Conservation (phyloP, 345 rosid genomes). For the Lumnitzera racemosa region DNA sequence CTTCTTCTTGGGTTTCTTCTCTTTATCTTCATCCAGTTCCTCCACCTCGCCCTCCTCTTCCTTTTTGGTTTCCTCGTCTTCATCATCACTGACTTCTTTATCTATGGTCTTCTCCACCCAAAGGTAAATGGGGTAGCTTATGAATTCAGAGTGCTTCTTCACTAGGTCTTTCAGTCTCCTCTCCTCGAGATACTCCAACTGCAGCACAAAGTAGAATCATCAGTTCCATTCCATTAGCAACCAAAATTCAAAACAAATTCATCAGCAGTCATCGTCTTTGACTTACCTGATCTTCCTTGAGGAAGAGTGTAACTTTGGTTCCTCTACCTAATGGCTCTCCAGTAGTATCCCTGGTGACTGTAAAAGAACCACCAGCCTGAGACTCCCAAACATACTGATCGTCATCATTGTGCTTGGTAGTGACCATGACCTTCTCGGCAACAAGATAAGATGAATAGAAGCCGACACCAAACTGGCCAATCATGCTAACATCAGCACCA, state of each 20-base stretch:
- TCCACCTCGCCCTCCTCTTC: constrained; percentile 44
- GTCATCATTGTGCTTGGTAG: constrained; percentile 46
- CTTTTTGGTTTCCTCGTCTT: constrained; percentile 44
- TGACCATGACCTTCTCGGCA: constrained; percentile 44
- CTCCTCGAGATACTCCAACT: constrained; percentile 49
- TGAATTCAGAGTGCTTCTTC: constrained; percentile 54
- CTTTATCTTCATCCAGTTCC: constrained; percentile 43
- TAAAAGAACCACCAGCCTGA: constrained; percentile 50
- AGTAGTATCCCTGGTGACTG: constrained; percentile 31
- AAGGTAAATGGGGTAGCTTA: constrained; percentile 47
- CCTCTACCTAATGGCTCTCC: constrained; percentile 56
- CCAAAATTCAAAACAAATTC: not conserved
- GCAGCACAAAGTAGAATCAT: not conserved
- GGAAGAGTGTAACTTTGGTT: constrained; percentile 40
- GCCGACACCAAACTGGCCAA: constrained; percentile 55
- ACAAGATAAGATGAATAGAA: constrained; percentile 51
- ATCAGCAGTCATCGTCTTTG: not conserved
- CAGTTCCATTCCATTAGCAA: not conserved
- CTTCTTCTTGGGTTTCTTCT: constrained; percentile 41
- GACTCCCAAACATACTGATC: constrained; percentile 55
- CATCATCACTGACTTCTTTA: constrained; percentile 47
- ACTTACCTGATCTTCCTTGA: constrained; percentile 46
- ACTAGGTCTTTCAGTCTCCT: constrained; percentile 49
- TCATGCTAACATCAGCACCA: constrained; percentile 55
- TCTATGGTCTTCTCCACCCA: constrained; percentile 47